Percentiles rank a stretch among this genome's conserved stretches.
Conservation (phyloP, 805 yeast genomes). For the Candida pini region DNA sequence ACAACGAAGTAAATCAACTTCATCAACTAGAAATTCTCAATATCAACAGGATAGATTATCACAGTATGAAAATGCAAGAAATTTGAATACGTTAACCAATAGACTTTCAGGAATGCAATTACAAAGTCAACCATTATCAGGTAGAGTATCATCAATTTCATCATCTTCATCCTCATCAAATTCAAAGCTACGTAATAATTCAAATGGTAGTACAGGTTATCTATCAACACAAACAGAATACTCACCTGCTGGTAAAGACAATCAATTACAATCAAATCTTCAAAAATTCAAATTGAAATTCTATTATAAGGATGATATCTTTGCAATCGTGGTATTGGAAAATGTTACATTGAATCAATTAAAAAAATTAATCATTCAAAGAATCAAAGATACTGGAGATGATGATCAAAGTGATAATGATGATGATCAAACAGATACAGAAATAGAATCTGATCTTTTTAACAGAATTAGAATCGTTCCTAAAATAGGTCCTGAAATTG, state of each 20-base stretch:
- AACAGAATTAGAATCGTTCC: conserved; percentile 25
- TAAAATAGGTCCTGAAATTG: conserved; percentile 20
- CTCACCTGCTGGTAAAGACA: background rate
- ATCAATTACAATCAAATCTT: background rate
- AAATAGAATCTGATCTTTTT: too few species aligned
- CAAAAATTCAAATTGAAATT: conserved; percentile 61
- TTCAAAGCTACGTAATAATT: background rate
- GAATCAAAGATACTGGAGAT: conserved; percentile 26
- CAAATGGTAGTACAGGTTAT: background rate
- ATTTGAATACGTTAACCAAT: conserved; percentile 13
- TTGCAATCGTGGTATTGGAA: conserved; percentile 46
- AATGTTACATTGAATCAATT: conserved; percentile 20
- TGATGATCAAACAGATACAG: too few species aligned
- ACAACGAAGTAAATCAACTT: too few species aligned
- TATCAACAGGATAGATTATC: conserved; percentile 49
- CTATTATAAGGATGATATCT: conserved; percentile 75
- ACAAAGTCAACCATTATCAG: conserved; percentile 10
- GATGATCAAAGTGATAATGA: too few species aligned
- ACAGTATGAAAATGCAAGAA: conserved; percentile 36
- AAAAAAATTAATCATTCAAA: conserved; percentile 22
- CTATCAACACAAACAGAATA: background rate
- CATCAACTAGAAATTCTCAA: conserved; percentile 28
- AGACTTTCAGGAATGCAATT: conserved; percentile 20
- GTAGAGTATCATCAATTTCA: conserved; percentile 15
- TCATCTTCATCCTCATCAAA: conserved; percentile 13